Evolutionary conservation across 2,329 filamentous ascomycete species (phyloP).

Genomic region (Neofusicoccum kwambonambiense): DNA sequence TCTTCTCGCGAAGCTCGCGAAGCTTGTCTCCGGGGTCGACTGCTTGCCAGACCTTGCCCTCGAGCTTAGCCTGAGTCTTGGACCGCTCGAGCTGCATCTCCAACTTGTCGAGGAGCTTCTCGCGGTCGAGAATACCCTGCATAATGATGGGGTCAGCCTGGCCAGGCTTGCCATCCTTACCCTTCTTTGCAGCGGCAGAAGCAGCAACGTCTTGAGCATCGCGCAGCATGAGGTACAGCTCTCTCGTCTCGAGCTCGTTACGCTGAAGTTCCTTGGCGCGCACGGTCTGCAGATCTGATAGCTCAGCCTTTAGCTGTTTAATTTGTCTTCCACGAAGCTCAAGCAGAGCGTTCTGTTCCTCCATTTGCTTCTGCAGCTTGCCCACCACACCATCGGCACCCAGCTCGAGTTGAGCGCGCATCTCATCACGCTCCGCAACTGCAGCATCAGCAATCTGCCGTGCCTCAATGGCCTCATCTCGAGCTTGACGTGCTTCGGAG

Average conservation of each 20-base stretch:
- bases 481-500: slow-evolving; percentile 85
- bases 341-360: slow-evolving; percentile 88
- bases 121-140: slow-evolving; percentile 90
- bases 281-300: slow-evolving; percentile 81
- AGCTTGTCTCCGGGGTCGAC: slow-evolving; percentile 87
- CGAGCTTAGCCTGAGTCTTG: slow-evolving; percentile 96
- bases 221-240: slow-evolving; percentile 95
- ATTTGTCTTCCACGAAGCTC: slow-evolving; percentile 83
- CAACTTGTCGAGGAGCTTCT: slow-evolving; percentile 86
- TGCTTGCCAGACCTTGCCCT: slow-evolving; percentile 85
- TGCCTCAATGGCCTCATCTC: slow-evolving; percentile 87
- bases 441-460: slow-evolving; percentile 93
- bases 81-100: slow-evolving; percentile 95
- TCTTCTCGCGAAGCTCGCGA: slow-evolving; percentile 87
- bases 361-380: slow-evolving; percentile 89
- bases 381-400: slow-evolving; percentile 91
- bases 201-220: slow-evolving; percentile 96
- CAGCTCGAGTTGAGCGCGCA: slow-evolving; percentile 82
- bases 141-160: slow-evolving; percentile 72
- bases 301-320: slow-evolving; percentile 83
- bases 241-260: slow-evolving; percentile 92
- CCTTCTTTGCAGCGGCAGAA: slow-evolving; percentile 69
- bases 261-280: slow-evolving; percentile 88
- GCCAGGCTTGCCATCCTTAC: slow-evolving; percentile 49
- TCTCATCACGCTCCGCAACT: slow-evolving; percentile 93